These are phyloP conservation scores for Arthrocladium fulminans DNA, from an alignment of 2,329 filamentous ascomycete species.

Conservation along the genomic window DNA sequence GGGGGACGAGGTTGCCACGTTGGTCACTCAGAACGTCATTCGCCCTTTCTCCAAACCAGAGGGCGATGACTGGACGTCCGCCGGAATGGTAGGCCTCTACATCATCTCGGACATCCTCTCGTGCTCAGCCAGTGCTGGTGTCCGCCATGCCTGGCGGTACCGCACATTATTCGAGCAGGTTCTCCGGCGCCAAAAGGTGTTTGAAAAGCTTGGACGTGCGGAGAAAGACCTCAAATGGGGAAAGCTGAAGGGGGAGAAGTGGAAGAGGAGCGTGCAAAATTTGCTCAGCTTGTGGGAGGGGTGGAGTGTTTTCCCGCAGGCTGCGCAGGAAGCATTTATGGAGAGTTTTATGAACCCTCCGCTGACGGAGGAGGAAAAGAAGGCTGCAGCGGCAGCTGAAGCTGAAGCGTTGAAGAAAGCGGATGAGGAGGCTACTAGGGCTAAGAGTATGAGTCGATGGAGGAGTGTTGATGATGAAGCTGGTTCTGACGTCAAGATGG, in stretches of 20 bases:
- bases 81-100: slow-evolving; percentile 74
- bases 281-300: slow-evolving; percentile 62
- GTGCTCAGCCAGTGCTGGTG: slow-evolving; percentile 63
- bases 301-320: slow-evolving; percentile 60
- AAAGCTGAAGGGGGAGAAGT: slow-evolving; percentile 71
- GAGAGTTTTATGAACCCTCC: slow-evolving; percentile 64
- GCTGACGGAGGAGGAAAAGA: slow-evolving; percentile 39
- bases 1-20: slow-evolving; percentile 81
- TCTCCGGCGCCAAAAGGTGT: slow-evolving; percentile 58
- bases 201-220: slow-evolving; percentile 65
- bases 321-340: slow-evolving; percentile 63
- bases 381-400: slow-evolving; percentile 33
- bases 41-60: slow-evolving; percentile 56
- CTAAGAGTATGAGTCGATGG: slow-evolving; percentile 12
- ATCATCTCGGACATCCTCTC: slow-evolving; percentile 72
- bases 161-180: slow-evolving; percentile 68
- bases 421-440: slow-evolving; percentile 31
- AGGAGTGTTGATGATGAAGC: slow-evolving; percentile 13
- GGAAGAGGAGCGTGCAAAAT: slow-evolving; percentile 64
- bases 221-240: slow-evolving; percentile 70
- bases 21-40: slow-evolving; percentile 74
- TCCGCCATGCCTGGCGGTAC: slow-evolving; percentile 80
- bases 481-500: slow-evolving; percentile 24
- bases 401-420: slow-evolving; percentile 28
- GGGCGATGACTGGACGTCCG: slow-evolving; percentile 57